Evolutionary conservation across 257 asterid genomes (phyloP), one percentile per base, ranked within the genome.

Genomic region (Mitragyna speciosa): DNA sequence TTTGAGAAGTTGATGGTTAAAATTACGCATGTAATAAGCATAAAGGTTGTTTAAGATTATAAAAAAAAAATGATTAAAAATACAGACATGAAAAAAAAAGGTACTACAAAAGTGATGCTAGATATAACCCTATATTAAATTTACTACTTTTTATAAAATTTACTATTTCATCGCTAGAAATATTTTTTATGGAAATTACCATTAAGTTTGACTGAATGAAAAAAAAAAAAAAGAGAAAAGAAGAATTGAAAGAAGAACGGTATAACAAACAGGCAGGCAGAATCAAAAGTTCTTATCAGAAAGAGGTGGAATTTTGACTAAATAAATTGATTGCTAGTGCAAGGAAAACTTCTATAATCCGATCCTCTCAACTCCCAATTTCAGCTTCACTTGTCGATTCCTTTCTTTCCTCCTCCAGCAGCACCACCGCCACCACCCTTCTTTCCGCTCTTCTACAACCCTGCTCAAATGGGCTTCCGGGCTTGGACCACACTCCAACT

Each of bases 401-500:
- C 54, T 43, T 65, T 70, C 63, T 33, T 19, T 12, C 45, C 3
- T 41, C 0, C 56, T 49, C 17, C n/a, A n/a, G n/a, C 56, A 14
- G 19, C 82, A 41, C n/a, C 59, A 26, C 73, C 76, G 45, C 52
- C 73, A 39, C 68, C 86, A 63, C 76, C 19, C 58, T 64, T 43
- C 74, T 54, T 17, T 58, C 72, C 79, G 67, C 56, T 75, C 84
- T n/a, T 68, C 75, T 48, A 66, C 83, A 43, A 61, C 70, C 75
- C 63, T 33, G 52, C 70, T 1, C 76, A 72, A 39, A 31, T 76
- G 70, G 69, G 17, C 28, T 8, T 36, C 80, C 22, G 74, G 78
- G 30, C 41, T 61, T 30, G 41, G 7, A 36, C 24, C 67, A n/a
- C n/a, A n/a, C 22, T 79, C 72, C 75, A 73, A 54, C 26, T 63